phyloP scores from a whole-genome alignment of 1,284 basidiomycete species.

The Rhodotorula sp. region DNA sequence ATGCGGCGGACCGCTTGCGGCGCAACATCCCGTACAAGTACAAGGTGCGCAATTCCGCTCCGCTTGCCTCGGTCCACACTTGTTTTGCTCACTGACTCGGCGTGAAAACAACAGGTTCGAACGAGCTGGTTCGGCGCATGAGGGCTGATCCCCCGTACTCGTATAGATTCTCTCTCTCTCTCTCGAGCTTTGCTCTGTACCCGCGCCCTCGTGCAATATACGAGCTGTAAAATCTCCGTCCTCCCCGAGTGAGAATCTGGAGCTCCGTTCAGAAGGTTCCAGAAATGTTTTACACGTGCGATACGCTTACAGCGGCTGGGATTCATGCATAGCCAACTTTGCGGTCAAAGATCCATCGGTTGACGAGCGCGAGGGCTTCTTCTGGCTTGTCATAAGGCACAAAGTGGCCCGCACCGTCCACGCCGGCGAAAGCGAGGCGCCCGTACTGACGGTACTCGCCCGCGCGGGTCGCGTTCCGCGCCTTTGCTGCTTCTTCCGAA shows the following conservation, averaged over 20 bases:
- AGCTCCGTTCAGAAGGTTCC: no score
- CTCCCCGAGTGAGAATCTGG: no score
- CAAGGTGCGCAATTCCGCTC: slow-evolving; percentile 15
- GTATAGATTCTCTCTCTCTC: not conserved
- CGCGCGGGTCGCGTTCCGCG: slow-evolving; percentile 14
- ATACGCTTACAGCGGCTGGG: not conserved
- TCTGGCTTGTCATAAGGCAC: slow-evolving; percentile 42
- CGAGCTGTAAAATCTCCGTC: no score
- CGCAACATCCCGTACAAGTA: slow-evolving; percentile 44
- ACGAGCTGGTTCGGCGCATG: slow-evolving; percentile 33
- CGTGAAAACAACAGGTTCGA: not conserved
- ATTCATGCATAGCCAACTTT: slow-evolving; percentile 9
- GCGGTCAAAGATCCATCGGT: slow-evolving; percentile 27
- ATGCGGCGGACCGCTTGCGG: slow-evolving; percentile 41
- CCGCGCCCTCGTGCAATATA: not conserved
- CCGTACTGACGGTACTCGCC: slow-evolving; percentile 38
- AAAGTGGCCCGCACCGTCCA: slow-evolving; percentile 36
- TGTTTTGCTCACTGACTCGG: no score
- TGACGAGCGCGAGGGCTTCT: slow-evolving; percentile 40
- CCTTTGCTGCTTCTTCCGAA: not conserved
- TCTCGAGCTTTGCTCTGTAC: not conserved
- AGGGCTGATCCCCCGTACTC: not conserved
- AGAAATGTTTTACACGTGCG: no score
- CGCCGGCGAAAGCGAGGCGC: slow-evolving; percentile 42
- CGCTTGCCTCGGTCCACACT: not conserved